A percentile compares a stretch with the other conserved stretches of the same genome.
phyloP scores from a whole-genome alignment of 2,329 filamentous ascomycete genomes.

The Macrophomina phaseolina region DNA sequence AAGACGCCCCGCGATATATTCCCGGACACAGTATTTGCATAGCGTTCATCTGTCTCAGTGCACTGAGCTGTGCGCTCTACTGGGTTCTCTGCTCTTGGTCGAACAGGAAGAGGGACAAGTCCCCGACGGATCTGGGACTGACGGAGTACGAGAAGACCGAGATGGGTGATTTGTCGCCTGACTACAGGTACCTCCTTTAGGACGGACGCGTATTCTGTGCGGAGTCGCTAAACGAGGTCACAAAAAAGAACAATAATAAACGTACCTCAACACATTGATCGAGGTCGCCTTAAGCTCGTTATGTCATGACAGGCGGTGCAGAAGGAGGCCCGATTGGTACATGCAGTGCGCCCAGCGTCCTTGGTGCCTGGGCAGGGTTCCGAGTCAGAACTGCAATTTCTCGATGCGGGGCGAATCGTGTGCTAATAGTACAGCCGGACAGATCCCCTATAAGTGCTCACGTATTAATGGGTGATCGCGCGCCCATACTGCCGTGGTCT shows the following conservation, averaged over 20 bases:
- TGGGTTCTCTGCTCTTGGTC: slow-evolving; percentile 62
- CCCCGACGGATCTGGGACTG: slow-evolving; percentile 53
- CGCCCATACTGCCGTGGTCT: neutral
- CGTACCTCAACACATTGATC: neutral
- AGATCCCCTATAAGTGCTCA: neutral
- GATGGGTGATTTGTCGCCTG: slow-evolving; percentile 64
- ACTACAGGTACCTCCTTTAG: slow-evolving; percentile 65
- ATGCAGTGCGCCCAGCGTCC: neutral
- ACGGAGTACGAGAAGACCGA: slow-evolving; percentile 68
- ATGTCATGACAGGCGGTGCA: neutral
- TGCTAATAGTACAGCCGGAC: neutral
- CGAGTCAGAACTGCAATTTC: slow-evolving; percentile 8
- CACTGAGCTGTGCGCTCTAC: slow-evolving; percentile 66
- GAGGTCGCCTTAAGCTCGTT: slow-evolving; percentile 4
- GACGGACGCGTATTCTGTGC: neutral
- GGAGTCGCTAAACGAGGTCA: neutral
- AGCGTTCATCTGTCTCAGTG: slow-evolving; percentile 72
- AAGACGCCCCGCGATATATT: slow-evolving; percentile 71
- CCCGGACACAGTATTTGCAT: slow-evolving; percentile 80
- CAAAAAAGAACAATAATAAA: neutral
- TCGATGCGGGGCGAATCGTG: neutral
- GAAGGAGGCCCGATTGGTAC: slow-evolving; percentile 1
- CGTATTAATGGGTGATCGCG: neutral
- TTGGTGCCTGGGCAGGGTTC: neutral
- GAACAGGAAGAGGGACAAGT: slow-evolving; percentile 65